A percentile compares a stretch with the other conserved stretches of the same genome.
Evolutionary conservation across 805 yeast genomes (phyloP).

Genomic region (Saccharomycopsis fermentans): DNA sequence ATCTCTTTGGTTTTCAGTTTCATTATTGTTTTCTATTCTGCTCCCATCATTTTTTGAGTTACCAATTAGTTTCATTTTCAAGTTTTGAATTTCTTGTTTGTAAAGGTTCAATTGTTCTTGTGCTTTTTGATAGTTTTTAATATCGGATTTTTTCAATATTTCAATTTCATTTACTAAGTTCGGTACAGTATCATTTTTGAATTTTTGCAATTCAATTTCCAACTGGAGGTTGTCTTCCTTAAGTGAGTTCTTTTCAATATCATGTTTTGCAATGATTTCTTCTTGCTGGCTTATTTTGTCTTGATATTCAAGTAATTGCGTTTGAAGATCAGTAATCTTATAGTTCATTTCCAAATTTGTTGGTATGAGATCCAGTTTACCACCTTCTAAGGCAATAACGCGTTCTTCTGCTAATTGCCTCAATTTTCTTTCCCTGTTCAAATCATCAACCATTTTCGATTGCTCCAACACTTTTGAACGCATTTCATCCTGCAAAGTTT

Average conservation of each 20-base stretch:
- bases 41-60: not conserved
- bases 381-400: constrained; percentile 27
- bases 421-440: constrained; percentile 55
- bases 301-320: constrained; percentile 37
- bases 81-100: constrained; percentile 25
- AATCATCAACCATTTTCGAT: constrained; percentile 42
- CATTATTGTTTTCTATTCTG: not conserved
- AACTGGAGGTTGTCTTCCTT: constrained; percentile 32
- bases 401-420: constrained; percentile 67
- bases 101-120: constrained; percentile 24
- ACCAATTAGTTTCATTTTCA: constrained; percentile 28
- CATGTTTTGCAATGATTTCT: constrained; percentile 35
- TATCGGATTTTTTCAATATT: constrained; percentile 23
- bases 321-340: constrained; percentile 43
- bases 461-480: constrained; percentile 35
- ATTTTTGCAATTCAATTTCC: constrained; percentile 31
- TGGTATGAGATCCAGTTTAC: constrained; percentile 35
- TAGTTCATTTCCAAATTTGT: constrained; percentile 45
- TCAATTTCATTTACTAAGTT: constrained; percentile 34
- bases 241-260: constrained; percentile 29
- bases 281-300: constrained; percentile 37
- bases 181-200: constrained; percentile 37
- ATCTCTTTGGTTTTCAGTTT: constrained; percentile 25
- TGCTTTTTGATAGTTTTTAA: constrained; percentile 16
- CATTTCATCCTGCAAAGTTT: constrained; percentile 26